These are phyloP conservation scores for Candida sp. DNA, from an alignment of 1,139 yeast species.

Conservation along the genomic window DNA sequence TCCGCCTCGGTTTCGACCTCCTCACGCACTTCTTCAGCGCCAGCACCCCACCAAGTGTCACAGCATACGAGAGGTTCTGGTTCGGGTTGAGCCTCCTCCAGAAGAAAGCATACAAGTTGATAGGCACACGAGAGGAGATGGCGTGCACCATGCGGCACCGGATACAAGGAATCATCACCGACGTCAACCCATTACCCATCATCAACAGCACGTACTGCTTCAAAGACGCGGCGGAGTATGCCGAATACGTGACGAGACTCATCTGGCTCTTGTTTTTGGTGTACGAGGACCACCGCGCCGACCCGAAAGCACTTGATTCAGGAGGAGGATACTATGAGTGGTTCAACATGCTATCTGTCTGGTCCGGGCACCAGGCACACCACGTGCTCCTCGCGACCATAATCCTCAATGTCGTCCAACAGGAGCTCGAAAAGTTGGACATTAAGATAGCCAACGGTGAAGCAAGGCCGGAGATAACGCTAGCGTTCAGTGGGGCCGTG, in stretches of 20 bases:
- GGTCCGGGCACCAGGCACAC: slow-evolving; percentile 19
- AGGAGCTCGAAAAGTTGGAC: not conserved
- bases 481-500: not conserved
- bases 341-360: not conserved
- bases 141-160: not conserved
- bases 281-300: not conserved
- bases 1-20: slow-evolving; percentile 17
- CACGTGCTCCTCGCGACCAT: not conserved
- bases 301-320: slow-evolving; percentile 4
- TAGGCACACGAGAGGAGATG: slow-evolving; percentile 1
- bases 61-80: slow-evolving; percentile 27
- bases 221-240: not conserved
- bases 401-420: not conserved
- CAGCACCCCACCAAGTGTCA: not conserved
- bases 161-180: not conserved
- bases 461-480: not conserved
- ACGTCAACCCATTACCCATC: not conserved
- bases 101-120: slow-evolving; percentile 7
- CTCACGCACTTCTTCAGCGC: slow-evolving; percentile 3
- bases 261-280: not conserved
- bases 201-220: slow-evolving; percentile 1
- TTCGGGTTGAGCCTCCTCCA: slow-evolving; percentile 16
- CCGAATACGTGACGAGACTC: not conserved
- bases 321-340: slow-evolving; percentile 12
- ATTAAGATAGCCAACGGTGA: not conserved